phyloP scores from a whole-genome alignment of 306 rosid genomes.

The Glycine latifolia region DNA sequence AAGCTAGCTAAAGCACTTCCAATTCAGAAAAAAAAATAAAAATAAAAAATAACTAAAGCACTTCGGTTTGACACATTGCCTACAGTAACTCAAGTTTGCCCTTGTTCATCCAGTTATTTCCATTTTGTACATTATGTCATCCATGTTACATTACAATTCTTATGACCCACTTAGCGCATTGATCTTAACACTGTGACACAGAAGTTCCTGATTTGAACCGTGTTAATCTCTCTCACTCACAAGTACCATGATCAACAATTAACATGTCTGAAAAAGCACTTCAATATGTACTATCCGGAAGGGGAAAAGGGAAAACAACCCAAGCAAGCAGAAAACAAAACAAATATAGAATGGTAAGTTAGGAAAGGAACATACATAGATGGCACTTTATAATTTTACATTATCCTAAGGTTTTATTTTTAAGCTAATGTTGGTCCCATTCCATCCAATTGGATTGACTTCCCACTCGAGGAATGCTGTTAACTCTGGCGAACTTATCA shows the following conservation, averaged over 20 bases:
- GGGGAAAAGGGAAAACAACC: constrained; percentile 25
- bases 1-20: background rate
- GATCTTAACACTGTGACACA: background rate
- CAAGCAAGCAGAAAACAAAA: constrained; percentile 23
- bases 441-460: constrained; percentile 82
- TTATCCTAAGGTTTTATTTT: background rate
- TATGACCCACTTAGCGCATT: no score
- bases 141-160: background rate
- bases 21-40: no score
- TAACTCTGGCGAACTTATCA: constrained; percentile 73
- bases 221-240: constrained; percentile 7
- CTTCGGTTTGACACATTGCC: background rate
- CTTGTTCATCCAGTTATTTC: constrained; percentile 3
- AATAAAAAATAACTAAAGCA: background rate
- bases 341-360: constrained; percentile 12
- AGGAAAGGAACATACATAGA: constrained; percentile 21
- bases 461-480: constrained; percentile 92
- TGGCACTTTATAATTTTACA: constrained; percentile 26
- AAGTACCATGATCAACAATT: constrained; percentile 7
- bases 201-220: background rate
- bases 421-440: constrained; percentile 60
- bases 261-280: constrained; percentile 9
- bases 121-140: background rate
- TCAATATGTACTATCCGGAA: constrained; percentile 7
- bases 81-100: background rate